A percentile compares a stretch with the other conserved stretches of the same genome.
These are phyloP conservation scores for Pythium oligandrum DNA, from an alignment of 352 stramenopile genomes.

Conservation along the genomic window DNA sequence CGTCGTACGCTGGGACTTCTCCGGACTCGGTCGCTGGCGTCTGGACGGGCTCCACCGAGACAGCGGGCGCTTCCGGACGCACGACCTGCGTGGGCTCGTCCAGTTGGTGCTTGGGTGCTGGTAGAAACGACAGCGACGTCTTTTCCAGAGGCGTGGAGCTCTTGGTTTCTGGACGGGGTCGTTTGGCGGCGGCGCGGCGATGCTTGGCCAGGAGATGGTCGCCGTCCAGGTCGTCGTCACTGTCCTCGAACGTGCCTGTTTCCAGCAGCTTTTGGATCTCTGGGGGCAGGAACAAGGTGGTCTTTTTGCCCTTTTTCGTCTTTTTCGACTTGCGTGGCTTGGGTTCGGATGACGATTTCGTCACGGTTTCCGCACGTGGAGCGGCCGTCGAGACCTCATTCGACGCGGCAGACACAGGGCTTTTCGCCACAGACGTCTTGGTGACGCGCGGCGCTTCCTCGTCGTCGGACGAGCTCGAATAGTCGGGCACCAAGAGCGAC, in stretches of 20 bases:
- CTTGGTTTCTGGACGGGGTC: slow-evolving; percentile 8
- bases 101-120: slow-evolving; percentile 46
- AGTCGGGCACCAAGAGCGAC: slow-evolving; percentile 19
- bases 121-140: slow-evolving; percentile 48
- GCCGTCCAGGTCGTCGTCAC: slow-evolving; percentile 24
- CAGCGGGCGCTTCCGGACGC: background rate
- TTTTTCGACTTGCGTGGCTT: slow-evolving; percentile 11
- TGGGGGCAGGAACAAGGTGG: slow-evolving; percentile 27
- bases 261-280: slow-evolving; percentile 24
- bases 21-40: slow-evolving; percentile 1
- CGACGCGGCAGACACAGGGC: background rate
- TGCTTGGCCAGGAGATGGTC: slow-evolving; percentile 49
- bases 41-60: background rate
- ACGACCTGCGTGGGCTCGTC: slow-evolving; percentile 1
- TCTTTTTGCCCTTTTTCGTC: slow-evolving; percentile 27
- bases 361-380: background rate
- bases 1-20: slow-evolving; percentile 19
- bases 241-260: slow-evolving; percentile 9
- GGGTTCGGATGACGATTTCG: slow-evolving; percentile 1
- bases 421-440: background rate
- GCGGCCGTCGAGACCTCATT: background rate
- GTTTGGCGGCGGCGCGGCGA: slow-evolving; percentile 32
- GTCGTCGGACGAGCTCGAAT: slow-evolving; percentile 22
- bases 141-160: background rate
- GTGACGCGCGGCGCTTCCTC: slow-evolving; percentile 7